phyloP scores from a whole-genome alignment of 2,329 filamentous ascomycete genomes.

The Sporothrix pallida region DNA sequence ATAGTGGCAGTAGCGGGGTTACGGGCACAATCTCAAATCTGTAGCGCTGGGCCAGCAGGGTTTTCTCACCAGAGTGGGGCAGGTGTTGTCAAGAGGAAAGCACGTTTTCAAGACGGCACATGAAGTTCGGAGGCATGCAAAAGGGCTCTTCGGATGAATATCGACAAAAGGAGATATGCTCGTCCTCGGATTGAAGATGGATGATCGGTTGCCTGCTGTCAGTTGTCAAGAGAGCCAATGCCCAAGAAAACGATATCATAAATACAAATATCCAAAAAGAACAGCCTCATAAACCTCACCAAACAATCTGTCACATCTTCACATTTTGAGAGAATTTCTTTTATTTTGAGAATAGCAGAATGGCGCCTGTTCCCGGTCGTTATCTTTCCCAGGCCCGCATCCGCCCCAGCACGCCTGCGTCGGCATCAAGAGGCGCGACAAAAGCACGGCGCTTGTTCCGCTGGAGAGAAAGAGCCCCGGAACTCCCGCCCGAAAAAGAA shows the following conservation, averaged over 20 bases:
- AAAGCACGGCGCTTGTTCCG: constrained; percentile 17
- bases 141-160: neutral
- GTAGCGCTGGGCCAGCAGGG: constrained; percentile 33
- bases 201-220: neutral
- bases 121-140: constrained; percentile 17
- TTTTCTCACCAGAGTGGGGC: constrained; percentile 36
- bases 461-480: constrained; percentile 21
- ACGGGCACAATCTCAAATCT: neutral
- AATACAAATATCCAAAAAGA: too few relatives aligned
- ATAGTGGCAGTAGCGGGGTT: constrained; percentile 34
- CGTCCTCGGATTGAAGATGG: neutral
- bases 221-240: neutral
- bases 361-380: constrained; percentile 29
- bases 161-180: too few relatives aligned
- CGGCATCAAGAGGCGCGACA: neutral
- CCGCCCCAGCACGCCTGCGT: constrained; percentile 14
- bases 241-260: too few relatives aligned
- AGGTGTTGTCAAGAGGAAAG: constrained; percentile 7
- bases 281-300: too few relatives aligned
- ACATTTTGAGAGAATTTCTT: constrained; percentile 25
- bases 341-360: constrained; percentile 31
- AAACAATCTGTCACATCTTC: neutral
- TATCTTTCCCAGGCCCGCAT: constrained; percentile 16
- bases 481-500: constrained; percentile 22
- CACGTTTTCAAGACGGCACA: constrained; percentile 46